Conservation (phyloP, 2,329 filamentous ascomycete genomes). For the Colletotrichum karsti region DNA sequence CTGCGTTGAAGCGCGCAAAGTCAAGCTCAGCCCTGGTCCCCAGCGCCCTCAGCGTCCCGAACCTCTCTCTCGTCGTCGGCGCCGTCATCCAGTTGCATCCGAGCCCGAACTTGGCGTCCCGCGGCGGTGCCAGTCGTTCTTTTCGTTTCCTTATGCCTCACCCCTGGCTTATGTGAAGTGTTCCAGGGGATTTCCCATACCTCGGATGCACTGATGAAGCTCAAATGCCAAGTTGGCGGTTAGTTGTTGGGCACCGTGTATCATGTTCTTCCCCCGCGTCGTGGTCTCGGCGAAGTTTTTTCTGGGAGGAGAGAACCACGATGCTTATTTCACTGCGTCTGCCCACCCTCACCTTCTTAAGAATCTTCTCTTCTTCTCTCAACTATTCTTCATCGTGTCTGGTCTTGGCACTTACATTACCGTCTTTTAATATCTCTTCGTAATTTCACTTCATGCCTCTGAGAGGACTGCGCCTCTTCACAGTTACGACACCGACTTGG, state of each 20-base stretch:
- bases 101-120: constrained; percentile 6
- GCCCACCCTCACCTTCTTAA: background rate
- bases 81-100: constrained; percentile 10
- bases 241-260: constrained; percentile 5
- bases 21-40: background rate
- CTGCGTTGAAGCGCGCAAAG: background rate
- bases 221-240: constrained; percentile 12
- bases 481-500: background rate
- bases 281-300: background rate
- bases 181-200: constrained; percentile 8
- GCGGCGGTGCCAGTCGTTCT: constrained; percentile 10
- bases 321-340: constrained; percentile 23
- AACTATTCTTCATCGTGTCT: background rate
- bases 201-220: constrained; percentile 12
- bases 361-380: background rate
- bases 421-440: constrained; percentile 3
- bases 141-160: constrained; percentile 20
- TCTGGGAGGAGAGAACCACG: background rate
- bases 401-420: background rate
- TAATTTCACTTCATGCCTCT: constrained; percentile 15
- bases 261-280: constrained; percentile 16
- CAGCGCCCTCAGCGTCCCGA: background rate
- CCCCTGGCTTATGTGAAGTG: constrained; percentile 3
- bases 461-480: constrained; percentile 19
- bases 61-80: constrained; percentile 1